These are phyloP conservation scores for Acer yangbiense DNA, from an alignment of 345 rosid species.

Conservation along the genomic window DNA sequence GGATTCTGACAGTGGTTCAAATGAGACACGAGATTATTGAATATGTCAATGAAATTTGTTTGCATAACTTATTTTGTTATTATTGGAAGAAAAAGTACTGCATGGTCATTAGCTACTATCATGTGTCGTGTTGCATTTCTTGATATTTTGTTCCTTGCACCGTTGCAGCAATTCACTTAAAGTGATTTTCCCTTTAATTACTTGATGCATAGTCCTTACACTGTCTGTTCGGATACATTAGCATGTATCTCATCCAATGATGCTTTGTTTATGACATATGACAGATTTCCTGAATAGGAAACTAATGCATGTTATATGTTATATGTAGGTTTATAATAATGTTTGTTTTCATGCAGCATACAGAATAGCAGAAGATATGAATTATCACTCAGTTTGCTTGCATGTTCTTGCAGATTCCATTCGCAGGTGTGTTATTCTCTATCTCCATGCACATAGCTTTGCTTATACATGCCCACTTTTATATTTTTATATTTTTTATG, in stretches of 20 bases:
- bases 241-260: background rate
- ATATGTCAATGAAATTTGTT: background rate
- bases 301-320: background rate
- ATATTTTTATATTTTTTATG: background rate
- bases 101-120: background rate
- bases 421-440: slow-evolving; percentile 59
- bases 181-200: background rate
- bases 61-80: background rate
- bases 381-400: slow-evolving; percentile 88
- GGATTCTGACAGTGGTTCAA: background rate
- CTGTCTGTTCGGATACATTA: background rate
- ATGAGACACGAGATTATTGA: background rate
- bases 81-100: background rate
- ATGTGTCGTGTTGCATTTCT: background rate
- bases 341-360: slow-evolving; percentile 55
- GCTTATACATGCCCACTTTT: background rate
- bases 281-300: background rate
- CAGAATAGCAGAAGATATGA: slow-evolving; percentile 98
- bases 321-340: background rate
- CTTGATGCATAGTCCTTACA: background rate
- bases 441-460: slow-evolving; percentile 8
- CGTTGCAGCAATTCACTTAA: background rate
- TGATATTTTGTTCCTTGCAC: background rate
- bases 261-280: background rate
- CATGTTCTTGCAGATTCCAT: slow-evolving; percentile 94